These are phyloP conservation scores for Pleurotus sapidus DNA, from an alignment of 768 basidiomycete species.

Conservation along the genomic window DNA sequence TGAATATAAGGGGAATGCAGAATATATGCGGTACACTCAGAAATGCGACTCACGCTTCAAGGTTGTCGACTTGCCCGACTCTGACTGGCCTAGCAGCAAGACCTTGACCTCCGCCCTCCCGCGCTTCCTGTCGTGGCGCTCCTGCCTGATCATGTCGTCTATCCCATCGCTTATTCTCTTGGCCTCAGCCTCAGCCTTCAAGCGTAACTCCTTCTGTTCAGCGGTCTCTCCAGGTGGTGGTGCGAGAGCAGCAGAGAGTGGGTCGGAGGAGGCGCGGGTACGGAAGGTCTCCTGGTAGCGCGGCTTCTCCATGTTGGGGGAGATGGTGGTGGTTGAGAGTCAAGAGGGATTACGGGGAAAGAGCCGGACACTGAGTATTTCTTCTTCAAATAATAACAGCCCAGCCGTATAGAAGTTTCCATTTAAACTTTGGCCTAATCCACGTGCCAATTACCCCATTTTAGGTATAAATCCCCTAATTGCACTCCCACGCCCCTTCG, in stretches of 20 bases:
- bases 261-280: constrained; percentile 58
- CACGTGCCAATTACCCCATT: constrained; percentile 4
- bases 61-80: constrained; percentile 87
- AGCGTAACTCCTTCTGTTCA: constrained; percentile 59
- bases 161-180: constrained; percentile 74
- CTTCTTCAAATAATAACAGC: constrained; percentile 3
- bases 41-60: constrained; percentile 70
- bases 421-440: constrained; percentile 1
- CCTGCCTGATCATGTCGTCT: constrained; percentile 73
- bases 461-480: not conserved
- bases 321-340: constrained; percentile 16
- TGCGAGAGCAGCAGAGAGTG: constrained; percentile 60
- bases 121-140: constrained; percentile 59
- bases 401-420: constrained; percentile 5
- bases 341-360: constrained; percentile 12
- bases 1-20: not conserved
- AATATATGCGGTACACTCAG: not conserved
- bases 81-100: constrained; percentile 82
- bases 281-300: constrained; percentile 28
- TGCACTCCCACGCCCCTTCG: not conserved
- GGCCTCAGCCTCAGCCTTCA: constrained; percentile 68
- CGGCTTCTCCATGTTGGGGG: constrained; percentile 35
- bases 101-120: constrained; percentile 62
- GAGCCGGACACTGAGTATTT: constrained; percentile 2
- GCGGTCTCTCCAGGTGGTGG: constrained; percentile 75